Evolutionary conservation across 202 grass and related monocot genomes (phyloP).

Genomic region (Elaeis oleifera): DNA sequence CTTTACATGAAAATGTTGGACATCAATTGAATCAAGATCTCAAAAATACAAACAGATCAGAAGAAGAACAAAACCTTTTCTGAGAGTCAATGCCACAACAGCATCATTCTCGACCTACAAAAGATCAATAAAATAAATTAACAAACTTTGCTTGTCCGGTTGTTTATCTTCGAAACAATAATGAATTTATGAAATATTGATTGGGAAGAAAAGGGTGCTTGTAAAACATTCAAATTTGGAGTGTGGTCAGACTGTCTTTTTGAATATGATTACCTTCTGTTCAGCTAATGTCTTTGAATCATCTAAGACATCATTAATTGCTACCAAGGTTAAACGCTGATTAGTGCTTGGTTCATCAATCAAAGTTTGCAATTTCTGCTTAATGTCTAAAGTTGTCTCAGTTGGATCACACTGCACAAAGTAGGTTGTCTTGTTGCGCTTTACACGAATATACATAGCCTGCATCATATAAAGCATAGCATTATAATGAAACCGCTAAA

Average conservation of each 20-base stretch:
- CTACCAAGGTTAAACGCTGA: constrained; percentile 45
- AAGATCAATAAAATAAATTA: constrained; percentile 2
- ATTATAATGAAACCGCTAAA: constrained; percentile 4
- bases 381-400: constrained; percentile 54
- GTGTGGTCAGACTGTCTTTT: too few relatives aligned
- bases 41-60: not conserved
- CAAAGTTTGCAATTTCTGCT: constrained; percentile 56
- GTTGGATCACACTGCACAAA: constrained; percentile 70
- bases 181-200: too few relatives aligned
- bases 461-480: constrained; percentile 20
- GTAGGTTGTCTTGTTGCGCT: constrained; percentile 71
- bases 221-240: too few relatives aligned
- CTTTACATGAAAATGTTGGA: too few relatives aligned
- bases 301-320: constrained; percentile 49
- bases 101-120: constrained; percentile 70
- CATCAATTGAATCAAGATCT: too few relatives aligned
- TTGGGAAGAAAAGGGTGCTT: too few relatives aligned
- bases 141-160: too few relatives aligned
- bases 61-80: constrained; percentile 39
- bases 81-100: constrained; percentile 56
- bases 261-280: constrained; percentile 34
- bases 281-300: constrained; percentile 50
- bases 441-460: constrained; percentile 80
- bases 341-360: constrained; percentile 37
- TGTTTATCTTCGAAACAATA: too few relatives aligned